Conservation (phyloP, 2,329 filamentous ascomycete species). For the Aspergillus sclerotialis region DNA sequence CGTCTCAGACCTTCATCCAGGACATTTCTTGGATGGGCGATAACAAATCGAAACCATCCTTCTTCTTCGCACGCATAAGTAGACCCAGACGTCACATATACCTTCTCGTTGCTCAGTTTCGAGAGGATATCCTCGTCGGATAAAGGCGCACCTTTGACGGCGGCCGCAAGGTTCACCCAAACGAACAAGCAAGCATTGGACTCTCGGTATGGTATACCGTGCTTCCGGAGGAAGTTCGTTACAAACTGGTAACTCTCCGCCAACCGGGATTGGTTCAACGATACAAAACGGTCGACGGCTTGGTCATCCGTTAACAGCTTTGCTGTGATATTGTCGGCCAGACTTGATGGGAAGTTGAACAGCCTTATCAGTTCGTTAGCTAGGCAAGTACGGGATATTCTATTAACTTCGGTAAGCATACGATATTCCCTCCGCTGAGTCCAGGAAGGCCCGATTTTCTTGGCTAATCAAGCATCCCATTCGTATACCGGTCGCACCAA, state of each 20-base stretch:
- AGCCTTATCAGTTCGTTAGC: no score
- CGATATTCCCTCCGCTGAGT: slow-evolving; percentile 5
- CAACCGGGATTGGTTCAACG: slow-evolving; percentile 2
- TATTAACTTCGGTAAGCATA: no score
- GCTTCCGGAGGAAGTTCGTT: neutral
- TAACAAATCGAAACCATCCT: slow-evolving; percentile 10
- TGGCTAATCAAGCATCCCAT: slow-evolving; percentile 8
- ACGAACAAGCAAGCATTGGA: slow-evolving; percentile 10
- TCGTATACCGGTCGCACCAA: slow-evolving; percentile 6
- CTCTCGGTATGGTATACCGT: slow-evolving; percentile 7
- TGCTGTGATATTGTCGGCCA: slow-evolving; percentile 3
- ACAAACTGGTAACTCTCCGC: slow-evolving; percentile 5
- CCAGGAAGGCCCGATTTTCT: slow-evolving; percentile 2
- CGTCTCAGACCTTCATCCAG: neutral
- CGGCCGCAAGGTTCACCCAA: slow-evolving; percentile 6
- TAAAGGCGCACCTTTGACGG: neutral
- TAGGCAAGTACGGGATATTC: no score
- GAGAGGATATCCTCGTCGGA: slow-evolving; percentile 5
- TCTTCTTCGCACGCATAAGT: slow-evolving; percentile 6
- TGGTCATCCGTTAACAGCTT: neutral
- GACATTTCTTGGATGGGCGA: slow-evolving; percentile 6
- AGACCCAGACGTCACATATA: slow-evolving; percentile 6
- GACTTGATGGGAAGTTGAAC: slow-evolving; percentile 6
- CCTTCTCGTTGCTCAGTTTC: slow-evolving; percentile 4
- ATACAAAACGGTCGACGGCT: neutral